Evolutionary conservation across 2,329 filamentous ascomycete species (phyloP), one percentile per base, ranked within the genome.

Genomic region (Stachybotrys chartarum): DNA sequence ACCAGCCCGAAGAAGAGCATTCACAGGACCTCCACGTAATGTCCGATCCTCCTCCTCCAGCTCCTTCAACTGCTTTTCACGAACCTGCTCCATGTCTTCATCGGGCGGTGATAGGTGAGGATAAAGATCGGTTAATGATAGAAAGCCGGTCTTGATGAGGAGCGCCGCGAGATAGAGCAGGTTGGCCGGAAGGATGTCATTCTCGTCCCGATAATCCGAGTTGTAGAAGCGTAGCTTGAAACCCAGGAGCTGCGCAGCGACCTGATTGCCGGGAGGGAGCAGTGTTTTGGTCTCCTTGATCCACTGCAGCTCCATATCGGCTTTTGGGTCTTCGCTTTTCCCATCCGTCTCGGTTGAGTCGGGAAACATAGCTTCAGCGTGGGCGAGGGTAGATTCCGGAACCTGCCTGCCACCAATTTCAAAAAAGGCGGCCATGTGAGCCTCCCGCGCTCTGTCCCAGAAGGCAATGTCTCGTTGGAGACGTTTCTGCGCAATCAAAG

Each of bases 191-290:
- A 97, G 78, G 3, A 86, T 79, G 64, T 97, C 94, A 1, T 81
- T 77, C 54, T 85, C 81, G 57, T 90, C 84, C 55, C 93, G 84
- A 42, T 88, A 85, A 31, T 86, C 78, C 0, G 91, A 95, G 46
- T 90, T 88, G 67, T 99, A 99, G 70, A 96, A 99, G 14, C 90
- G 89, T 52, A 99, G 81, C 72, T 99, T 99, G 79, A 99, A 99
- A 5, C 94, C 94, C 14, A 99, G 84, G 4, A 99, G 81, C 68
- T 97, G 94, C 32, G 95, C 95, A 1, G 94, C 94, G 57, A 95
- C 90, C 48, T 87, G 84, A 68, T 97, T 99, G 32, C 95, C 94
- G 32, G 82, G 79, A 1, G 92, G 91, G 5, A 92, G 92, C 4
- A 94, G 74, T 0, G 90, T 95, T 55, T 86, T 87, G 3, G 93